phyloP scores from a whole-genome alignment of 2,329 filamentous ascomycete genomes.

The Corynespora cassiicola region DNA sequence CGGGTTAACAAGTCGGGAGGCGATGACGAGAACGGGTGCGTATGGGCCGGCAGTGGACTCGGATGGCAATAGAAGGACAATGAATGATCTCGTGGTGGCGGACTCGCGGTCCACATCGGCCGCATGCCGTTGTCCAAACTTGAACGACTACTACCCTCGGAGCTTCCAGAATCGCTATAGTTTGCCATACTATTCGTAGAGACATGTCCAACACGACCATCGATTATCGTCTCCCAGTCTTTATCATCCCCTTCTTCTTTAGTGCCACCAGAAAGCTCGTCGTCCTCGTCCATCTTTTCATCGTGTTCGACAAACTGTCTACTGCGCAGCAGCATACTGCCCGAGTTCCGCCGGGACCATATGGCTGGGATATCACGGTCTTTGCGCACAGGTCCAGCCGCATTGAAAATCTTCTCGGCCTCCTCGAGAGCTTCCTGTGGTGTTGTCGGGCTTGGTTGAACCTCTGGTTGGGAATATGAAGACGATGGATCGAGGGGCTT shows the following conservation, averaged over 20 bases:
- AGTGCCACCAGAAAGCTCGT: too few relatives aligned
- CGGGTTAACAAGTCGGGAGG: constrained; percentile 26
- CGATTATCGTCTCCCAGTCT: constrained; percentile 45
- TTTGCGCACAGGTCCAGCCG: too few relatives aligned
- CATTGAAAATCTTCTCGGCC: constrained; percentile 37
- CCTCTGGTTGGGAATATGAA: constrained; percentile 32
- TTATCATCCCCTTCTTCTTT: constrained; percentile 9
- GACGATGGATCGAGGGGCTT: constrained; percentile 27
- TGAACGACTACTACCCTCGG: constrained; percentile 20
- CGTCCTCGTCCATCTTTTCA: too few relatives aligned
- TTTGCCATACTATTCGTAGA: constrained; percentile 40
- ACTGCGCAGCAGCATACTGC: constrained; percentile 28
- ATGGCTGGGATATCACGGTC: constrained; percentile 45
- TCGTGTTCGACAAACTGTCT: constrained; percentile 11
- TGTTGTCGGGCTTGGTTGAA: constrained; percentile 14
- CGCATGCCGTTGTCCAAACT: constrained; percentile 13
- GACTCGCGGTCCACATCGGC: constrained; percentile 14
- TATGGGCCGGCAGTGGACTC: constrained; percentile 25
- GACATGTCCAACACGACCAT: constrained; percentile 17
- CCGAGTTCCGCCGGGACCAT: constrained; percentile 37
- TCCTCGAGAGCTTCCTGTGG: constrained; percentile 35
- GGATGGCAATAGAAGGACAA: constrained; percentile 33
- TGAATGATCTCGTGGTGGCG: constrained; percentile 14
- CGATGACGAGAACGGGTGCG: constrained; percentile 37
- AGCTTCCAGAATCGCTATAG: constrained; percentile 32